Base-by-base conservation (phyloP, 768 basidiomycete species). In the Panus rudis region DNA sequence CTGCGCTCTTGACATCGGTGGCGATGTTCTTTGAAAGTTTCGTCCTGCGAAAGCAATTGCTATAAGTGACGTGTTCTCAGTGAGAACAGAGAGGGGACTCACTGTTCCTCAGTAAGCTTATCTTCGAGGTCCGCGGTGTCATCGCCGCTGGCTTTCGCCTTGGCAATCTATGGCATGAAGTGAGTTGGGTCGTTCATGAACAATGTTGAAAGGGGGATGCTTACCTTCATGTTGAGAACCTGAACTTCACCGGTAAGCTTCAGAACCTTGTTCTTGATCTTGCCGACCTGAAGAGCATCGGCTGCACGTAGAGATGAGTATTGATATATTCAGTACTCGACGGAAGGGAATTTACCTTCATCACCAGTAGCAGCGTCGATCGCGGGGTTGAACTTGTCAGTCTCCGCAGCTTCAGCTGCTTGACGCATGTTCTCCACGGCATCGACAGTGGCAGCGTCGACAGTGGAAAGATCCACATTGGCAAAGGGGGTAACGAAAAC, bases 251-350 rank as follows among this genome's bases (percentile, higher is more conserved):
- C 67, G 40, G 65, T 66, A 41, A 70, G 58, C 56, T 70, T 70
- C 21, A 70, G 51, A 16, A 70, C 68, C 58, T 70, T 70, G 62
- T 70, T 70, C 66, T 70, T 63, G 48, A 62, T 68, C 60, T 68
- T 68, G 23, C 68, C 68, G 44, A 54, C 54, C 41, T 57, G 50
- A 27, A 70, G 62, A 3, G 64, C 67, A 28, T 45, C 55, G 26
- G 65, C 65, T 63, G 33, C n/a, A 21, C 26, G 19, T 33, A 14
- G 21, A 34, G 14, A 14, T 19, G 14, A 21, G 12, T 13, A 20
- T 30, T 6, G 4, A 10, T 14, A n/a, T n/a, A n/a, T n/a, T 19
- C n/a, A 31, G 22, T 39, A 47, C 5, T 37, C n/a, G 19, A 34
- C 12, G 23, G 24, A 13, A 34, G 41, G n/a, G 6, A 24, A 53